phyloP scores from a whole-genome alignment of 2,329 filamentous ascomycete species.

The Cordyceps cateniannulata region DNA sequence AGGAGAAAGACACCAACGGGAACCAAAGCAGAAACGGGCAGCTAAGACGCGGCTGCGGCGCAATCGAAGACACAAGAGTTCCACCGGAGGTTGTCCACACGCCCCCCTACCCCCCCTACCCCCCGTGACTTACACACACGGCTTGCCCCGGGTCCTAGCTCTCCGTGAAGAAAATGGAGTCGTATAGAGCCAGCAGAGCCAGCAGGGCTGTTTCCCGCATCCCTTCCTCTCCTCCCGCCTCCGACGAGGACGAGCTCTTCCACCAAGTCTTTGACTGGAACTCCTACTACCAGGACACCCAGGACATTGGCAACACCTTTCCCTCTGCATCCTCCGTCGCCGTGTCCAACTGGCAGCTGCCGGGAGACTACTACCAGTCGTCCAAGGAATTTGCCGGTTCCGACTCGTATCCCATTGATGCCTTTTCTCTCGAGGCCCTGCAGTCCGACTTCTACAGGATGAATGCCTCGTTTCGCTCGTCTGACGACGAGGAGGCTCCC shows the following conservation, averaged over 20 bases:
- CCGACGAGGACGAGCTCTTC: slow-evolving; percentile 29
- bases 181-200: slow-evolving; percentile 4
- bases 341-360: slow-evolving; percentile 23
- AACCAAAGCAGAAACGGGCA: slow-evolving; percentile 15
- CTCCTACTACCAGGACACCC: slow-evolving; percentile 22
- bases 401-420: slow-evolving; percentile 28
- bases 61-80: slow-evolving; percentile 21
- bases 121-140: slow-evolving; percentile 31
- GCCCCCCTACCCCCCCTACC: background rate
- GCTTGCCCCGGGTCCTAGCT: slow-evolving; percentile 17
- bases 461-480: slow-evolving; percentile 25
- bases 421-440: slow-evolving; percentile 26
- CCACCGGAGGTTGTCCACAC: slow-evolving; percentile 28
- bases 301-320: background rate
- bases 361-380: slow-evolving; percentile 19
- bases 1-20: slow-evolving; percentile 4
- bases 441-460: slow-evolving; percentile 27
- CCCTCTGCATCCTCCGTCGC: background rate
- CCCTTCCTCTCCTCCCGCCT: slow-evolving; percentile 20
- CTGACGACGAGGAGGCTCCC: slow-evolving; percentile 24
- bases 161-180: slow-evolving; percentile 20
- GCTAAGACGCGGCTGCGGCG: slow-evolving; percentile 14
- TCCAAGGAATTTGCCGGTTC: slow-evolving; percentile 30
- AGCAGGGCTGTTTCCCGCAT: slow-evolving; percentile 20
- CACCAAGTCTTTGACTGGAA: slow-evolving; percentile 32